These are phyloP conservation scores for Yamadazyma atmosphaerica DNA, from an alignment of 1,139 yeast species.

Conservation along the genomic window DNA sequence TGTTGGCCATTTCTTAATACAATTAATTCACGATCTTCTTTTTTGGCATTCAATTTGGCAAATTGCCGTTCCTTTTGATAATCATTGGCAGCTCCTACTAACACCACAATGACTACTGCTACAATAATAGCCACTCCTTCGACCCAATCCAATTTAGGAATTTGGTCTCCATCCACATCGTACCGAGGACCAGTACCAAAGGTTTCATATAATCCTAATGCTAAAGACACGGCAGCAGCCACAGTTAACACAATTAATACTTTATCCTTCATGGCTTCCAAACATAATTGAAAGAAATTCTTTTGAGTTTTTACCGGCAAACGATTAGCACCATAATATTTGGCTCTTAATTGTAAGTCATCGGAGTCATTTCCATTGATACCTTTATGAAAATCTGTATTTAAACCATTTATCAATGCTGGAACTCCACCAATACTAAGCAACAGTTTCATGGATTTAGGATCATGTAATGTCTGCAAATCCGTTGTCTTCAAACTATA, in stretches of 20 bases:
- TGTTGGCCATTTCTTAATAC: constrained; percentile 77
- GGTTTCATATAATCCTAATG: constrained; percentile 89
- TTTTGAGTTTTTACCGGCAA: constrained; percentile 72
- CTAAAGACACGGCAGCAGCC: constrained; percentile 87
- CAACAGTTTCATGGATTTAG: constrained; percentile 46
- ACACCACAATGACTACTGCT: constrained; percentile 86
- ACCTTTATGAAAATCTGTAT: constrained; percentile 47
- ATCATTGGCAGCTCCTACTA: constrained; percentile 93
- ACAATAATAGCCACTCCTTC: constrained; percentile 97
- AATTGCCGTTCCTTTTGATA: constrained; percentile 96
- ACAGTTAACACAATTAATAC: constrained; percentile 79
- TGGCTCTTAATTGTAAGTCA: constrained; percentile 36
- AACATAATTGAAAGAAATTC: constrained; percentile 65
- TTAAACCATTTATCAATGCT: constrained; percentile 25
- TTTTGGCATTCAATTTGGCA: constrained; percentile 79
- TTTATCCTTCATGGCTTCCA: constrained; percentile 88
- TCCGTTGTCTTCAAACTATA: constrained; percentile 23
- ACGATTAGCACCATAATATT: constrained; percentile 63
- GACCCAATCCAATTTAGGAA: constrained; percentile 93
- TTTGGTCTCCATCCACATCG: constrained; percentile 72
- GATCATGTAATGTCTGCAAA: constrained; percentile 50
- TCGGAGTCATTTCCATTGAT: constrained; percentile 30
- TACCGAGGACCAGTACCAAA: constrained; percentile 78
- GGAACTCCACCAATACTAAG: constrained; percentile 45
- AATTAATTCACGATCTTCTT: constrained; percentile 79